Conservation (phyloP, 2,329 filamentous ascomycete genomes). For the Cordyceps javanica region DNA sequence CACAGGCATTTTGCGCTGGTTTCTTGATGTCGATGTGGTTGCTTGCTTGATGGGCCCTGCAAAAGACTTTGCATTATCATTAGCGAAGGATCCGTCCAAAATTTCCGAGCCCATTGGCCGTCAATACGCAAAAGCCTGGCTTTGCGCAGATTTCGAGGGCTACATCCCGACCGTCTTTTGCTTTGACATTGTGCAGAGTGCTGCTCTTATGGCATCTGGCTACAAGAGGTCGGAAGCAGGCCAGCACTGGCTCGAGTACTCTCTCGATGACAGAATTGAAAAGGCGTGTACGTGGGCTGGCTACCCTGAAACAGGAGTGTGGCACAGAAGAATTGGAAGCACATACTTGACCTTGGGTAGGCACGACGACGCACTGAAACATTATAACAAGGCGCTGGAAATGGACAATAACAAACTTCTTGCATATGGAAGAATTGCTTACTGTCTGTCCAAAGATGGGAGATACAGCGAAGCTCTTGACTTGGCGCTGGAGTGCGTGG, state of each 20-base stretch:
- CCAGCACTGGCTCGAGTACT: slow-evolving; percentile 30
- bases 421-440: slow-evolving; percentile 34
- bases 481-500: slow-evolving; percentile 31
- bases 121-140: slow-evolving; percentile 33
- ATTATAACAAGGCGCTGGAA: slow-evolving; percentile 31
- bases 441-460: slow-evolving; percentile 31
- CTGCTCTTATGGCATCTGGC: slow-evolving; percentile 33
- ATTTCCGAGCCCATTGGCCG: slow-evolving; percentile 33
- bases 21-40: slow-evolving; percentile 20
- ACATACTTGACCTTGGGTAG: slow-evolving; percentile 33
- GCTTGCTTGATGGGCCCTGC: slow-evolving; percentile 13
- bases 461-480: slow-evolving; percentile 30
- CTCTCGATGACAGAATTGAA: slow-evolving; percentile 28
- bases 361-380: slow-evolving; percentile 27
- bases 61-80: slow-evolving; percentile 25
- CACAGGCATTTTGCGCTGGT: slow-evolving; percentile 23
- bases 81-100: slow-evolving; percentile 21
- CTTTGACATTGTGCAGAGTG: slow-evolving; percentile 37
- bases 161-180: slow-evolving; percentile 36
- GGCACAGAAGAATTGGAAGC: slow-evolving; percentile 33
- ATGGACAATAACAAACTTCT: slow-evolving; percentile 33
- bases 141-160: slow-evolving; percentile 26
- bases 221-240: slow-evolving; percentile 31
- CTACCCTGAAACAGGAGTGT: slow-evolving; percentile 30
- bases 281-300: slow-evolving; percentile 32